Base-by-base conservation (phyloP, 2,329 filamentous ascomycete genomes). In the Cercospora canescens region DNA sequence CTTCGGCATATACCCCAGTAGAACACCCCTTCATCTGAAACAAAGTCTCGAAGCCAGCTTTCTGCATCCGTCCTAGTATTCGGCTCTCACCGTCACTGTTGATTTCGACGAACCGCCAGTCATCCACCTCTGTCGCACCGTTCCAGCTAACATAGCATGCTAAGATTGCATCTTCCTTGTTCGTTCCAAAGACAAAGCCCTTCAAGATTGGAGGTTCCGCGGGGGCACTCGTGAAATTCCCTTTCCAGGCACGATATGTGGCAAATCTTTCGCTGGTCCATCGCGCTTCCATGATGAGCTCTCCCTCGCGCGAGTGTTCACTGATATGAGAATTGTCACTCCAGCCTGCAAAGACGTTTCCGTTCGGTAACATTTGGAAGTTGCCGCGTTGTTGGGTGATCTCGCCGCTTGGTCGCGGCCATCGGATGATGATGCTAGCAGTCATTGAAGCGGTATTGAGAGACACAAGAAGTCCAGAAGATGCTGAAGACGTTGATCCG, bases 201-300 rank as follows among this genome's bases (percentile, higher is more conserved):
- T 75, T 74, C 6, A 78, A 16, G 2, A 70, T 73, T 0, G 78
- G 78, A 7, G 57, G 56, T 3, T 68, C 65, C 67, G 16, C 21
- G 5, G 71, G 71, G 2, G 21, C 4, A 18, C 79, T 78, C 1
- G 69, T 73, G 60, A 78, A 81, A 34, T 76, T 69, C 28, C 66
- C 74, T 62, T 81, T 81, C 71, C 78, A 81, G 9, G 76, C 72
- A 3, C 79, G 78, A 64, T 81, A 81, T 28, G 75, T 80, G 6
- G 74, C 75, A 64, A 75, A 78, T 8, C 75, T 74, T 1, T 61
- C n/a, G 0, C 74, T 75, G 8, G 66, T 70, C 66, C 79, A 81
- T 24, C 64, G 69, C 1, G 78, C 77, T 11, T 73, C 75, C 67
- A 79, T 73, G 30, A 67, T 9, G 6, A 64, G n/a, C 21, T 32